Base-by-base conservation (phyloP, 805 yeast genomes). In the Brettanomyces anomalus region DNA sequence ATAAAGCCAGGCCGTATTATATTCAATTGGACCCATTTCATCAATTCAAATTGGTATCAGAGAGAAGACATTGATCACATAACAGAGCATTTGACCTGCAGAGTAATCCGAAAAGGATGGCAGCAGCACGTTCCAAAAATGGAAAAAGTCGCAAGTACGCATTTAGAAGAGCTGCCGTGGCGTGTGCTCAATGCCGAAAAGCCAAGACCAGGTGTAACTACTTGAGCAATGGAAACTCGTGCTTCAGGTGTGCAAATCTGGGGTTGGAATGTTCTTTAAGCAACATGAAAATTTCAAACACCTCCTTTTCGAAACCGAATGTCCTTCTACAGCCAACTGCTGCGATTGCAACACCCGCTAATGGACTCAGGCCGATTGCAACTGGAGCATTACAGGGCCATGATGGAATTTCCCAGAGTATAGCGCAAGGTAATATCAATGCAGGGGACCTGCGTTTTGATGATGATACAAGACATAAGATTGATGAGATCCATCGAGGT, bases 131-230 rank as follows among this genome's bases (percentile, higher is more conserved):
- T 11, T 24, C 28, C 28, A 24, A 24, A 19, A 33, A 21, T n/a
- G 15, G 17, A 15, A 39, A 39, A 18, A n/a, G 24, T 19, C 16
- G 42, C 14, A 31, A 20, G 37, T 39, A 39, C 19, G 37, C 37
- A 11, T 39, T 39, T 18, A 31, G 30, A 20, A 13, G 42, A 15
- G 42, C 42, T n/a, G 14, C 42, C 11, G 33, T 24, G 31, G 50
- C 54, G 6, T 56, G 61, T 40, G 44, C 42, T 18, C 53, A 50
- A 33, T 56, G 61, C 40, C 43, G 60, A 16, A 49, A 49, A 33
- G 48, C 58, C 4, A 56, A 56, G 40, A 51, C 58, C 1, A 45
- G 57, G n/a, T 56, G 61, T 43, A 51, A 51, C 33, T 49, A 53
- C 40, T 41, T 52, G 10, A 42, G 45, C 18, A 41, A 46, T 36